Percentiles rank a stretch among this genome's conserved stretches.
These are phyloP conservation scores for Scalesia atractyloides DNA, from an alignment of 129 eudicot species.

Conservation along the genomic window DNA sequence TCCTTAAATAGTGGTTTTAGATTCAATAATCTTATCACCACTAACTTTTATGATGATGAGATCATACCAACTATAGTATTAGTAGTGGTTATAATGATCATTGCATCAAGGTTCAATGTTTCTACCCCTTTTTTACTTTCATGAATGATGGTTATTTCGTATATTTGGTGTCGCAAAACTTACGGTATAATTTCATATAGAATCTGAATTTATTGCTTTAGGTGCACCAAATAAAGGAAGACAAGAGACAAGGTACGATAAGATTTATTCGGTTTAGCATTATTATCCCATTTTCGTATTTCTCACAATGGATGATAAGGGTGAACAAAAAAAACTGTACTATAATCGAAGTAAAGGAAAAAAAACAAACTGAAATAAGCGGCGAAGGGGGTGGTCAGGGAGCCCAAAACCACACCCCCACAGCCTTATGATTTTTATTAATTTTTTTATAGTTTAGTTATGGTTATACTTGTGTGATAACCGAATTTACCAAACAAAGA, in stretches of 20 bases:
- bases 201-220: slow-evolving; percentile 9
- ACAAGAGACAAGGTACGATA: slow-evolving; percentile 5
- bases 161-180: slow-evolving; percentile 26
- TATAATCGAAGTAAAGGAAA: too few relatives aligned
- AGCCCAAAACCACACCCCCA: too few relatives aligned
- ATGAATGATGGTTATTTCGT: slow-evolving; percentile 9
- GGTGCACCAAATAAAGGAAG: slow-evolving; percentile 29
- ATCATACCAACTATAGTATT: slow-evolving; percentile 39
- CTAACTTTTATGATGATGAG: slow-evolving; percentile 44
- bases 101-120: slow-evolving; percentile 39
- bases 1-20: slow-evolving; percentile 40
- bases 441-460: too few relatives aligned
- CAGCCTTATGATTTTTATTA: too few relatives aligned
- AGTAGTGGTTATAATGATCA: slow-evolving; percentile 31
- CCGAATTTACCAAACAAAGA: too few relatives aligned
- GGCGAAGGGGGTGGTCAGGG: too few relatives aligned
- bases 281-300: background rate
- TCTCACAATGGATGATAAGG: too few relatives aligned
- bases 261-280: background rate
- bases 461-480: too few relatives aligned
- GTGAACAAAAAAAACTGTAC: too few relatives aligned
- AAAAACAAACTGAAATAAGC: too few relatives aligned
- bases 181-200: background rate
- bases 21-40: slow-evolving; percentile 41
- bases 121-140: slow-evolving; percentile 20